Conservation (phyloP, 2,329 filamentous ascomycete species). For the Lecanoromycetidae sp. region DNA sequence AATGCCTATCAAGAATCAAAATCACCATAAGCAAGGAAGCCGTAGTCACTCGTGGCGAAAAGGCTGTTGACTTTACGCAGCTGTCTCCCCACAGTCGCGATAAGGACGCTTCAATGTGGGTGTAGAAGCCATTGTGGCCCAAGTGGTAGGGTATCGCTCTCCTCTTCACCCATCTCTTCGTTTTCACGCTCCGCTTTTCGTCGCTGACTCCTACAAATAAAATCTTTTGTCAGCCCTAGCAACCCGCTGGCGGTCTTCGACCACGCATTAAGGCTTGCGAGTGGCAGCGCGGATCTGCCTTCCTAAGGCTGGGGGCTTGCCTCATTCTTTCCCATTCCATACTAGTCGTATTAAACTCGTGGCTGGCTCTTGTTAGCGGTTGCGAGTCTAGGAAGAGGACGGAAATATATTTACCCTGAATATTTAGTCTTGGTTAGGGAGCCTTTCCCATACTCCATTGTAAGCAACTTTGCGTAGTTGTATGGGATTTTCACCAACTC, state of each 20-base stretch:
- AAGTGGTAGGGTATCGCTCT: too few relatives aligned
- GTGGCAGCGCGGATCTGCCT: background rate
- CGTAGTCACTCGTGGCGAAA: background rate
- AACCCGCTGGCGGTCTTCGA: background rate
- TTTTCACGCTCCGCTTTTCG: background rate
- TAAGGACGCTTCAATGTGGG: too few relatives aligned
- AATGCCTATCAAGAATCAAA: background rate
- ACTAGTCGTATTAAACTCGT: constrained; percentile 25
- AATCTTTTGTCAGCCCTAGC: background rate
- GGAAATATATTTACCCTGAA: background rate
- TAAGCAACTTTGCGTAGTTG: constrained; percentile 41
- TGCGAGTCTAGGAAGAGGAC: background rate
- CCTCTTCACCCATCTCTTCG: background rate
- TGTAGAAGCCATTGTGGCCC: too few relatives aligned
- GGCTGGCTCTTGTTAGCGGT: constrained; percentile 19
- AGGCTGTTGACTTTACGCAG: background rate
- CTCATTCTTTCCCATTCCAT: constrained; percentile 25
- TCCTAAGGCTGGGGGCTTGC: background rate
- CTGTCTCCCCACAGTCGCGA: too few relatives aligned
- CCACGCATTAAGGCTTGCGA: background rate
- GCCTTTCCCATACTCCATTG: constrained; percentile 42
- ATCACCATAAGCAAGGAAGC: background rate
- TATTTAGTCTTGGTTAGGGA: constrained; percentile 33
- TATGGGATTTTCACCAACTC: constrained; percentile 44
- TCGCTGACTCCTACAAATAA: background rate